A percentile compares a stretch with the other conserved stretches of the same genome.
Conservation (phyloP, 768 basidiomycete genomes). For the Pleurotus eryngii region DNA sequence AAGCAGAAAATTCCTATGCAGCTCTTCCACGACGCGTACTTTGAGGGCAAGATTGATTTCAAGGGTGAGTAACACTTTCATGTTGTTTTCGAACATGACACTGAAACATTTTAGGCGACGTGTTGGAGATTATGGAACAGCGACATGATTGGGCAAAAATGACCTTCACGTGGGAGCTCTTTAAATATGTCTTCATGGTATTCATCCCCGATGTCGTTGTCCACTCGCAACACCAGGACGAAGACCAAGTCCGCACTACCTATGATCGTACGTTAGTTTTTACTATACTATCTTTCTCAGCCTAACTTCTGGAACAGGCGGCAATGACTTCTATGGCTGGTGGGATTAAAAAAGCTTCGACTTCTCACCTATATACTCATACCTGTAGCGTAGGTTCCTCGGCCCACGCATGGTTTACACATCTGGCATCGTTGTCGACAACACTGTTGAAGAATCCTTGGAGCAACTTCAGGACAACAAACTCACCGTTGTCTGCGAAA, state of each 20-base stretch:
- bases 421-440: constrained; percentile 78
- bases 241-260: constrained; percentile 92
- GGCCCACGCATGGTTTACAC: constrained; percentile 98
- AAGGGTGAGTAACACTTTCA: constrained; percentile 58
- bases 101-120: constrained; percentile 59
- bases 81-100: constrained; percentile 2
- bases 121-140: constrained; percentile 89
- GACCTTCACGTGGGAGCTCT: constrained; percentile 84
- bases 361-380: neutral
- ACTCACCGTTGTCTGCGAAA: constrained; percentile 90
- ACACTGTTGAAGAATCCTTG: constrained; percentile 72
- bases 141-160: constrained; percentile 96
- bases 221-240: constrained; percentile 89
- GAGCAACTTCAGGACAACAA: constrained; percentile 99
- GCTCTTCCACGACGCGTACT: constrained; percentile 95
- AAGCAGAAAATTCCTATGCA: constrained; percentile 97
- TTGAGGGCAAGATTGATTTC: constrained; percentile 94
- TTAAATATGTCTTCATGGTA: constrained; percentile 88
- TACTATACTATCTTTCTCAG: no score
- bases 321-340: constrained; percentile 96
- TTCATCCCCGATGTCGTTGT: constrained; percentile 92
- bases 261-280: constrained; percentile 72
- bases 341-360: constrained; percentile 19
- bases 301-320: constrained; percentile 43
- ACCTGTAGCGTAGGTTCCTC: constrained; percentile 62